A percentile compares a stretch with the other conserved stretches of the same genome.
phyloP scores from a whole-genome alignment of 805 yeast genomes.

The Komagataella kurtzmanii region DNA sequence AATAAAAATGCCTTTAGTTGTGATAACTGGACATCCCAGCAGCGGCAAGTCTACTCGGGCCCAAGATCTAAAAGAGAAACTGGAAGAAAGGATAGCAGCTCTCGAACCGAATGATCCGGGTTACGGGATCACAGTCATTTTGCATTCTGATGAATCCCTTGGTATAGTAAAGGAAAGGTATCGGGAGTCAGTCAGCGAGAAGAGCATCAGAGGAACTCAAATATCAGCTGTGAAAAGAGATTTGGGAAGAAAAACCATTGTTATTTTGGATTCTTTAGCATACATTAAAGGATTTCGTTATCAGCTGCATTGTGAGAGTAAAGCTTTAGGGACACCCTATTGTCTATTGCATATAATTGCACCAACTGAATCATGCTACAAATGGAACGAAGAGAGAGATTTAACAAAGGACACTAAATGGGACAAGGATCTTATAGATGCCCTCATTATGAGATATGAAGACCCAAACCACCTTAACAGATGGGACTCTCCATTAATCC shows the following conservation, averaged over 20 bases:
- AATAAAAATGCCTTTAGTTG: constrained; percentile 67
- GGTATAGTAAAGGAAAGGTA: constrained; percentile 63
- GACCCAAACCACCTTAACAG: constrained; percentile 79
- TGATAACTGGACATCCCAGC: constrained; percentile 76
- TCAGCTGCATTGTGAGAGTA: constrained; percentile 89
- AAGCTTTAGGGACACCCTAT: constrained; percentile 67
- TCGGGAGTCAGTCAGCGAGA: constrained; percentile 61
- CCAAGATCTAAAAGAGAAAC: constrained; percentile 28
- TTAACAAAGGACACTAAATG: constrained; percentile 26
- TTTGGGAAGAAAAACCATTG: constrained; percentile 53
- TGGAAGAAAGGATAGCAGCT: constrained; percentile 31
- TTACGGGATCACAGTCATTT: constrained; percentile 41
- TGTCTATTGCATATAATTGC: constrained; percentile 73
- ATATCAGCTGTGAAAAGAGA: constrained; percentile 84
- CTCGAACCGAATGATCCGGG: constrained; percentile 33
- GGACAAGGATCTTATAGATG: constrained; percentile 48
- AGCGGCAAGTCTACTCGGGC: constrained; percentile 80
- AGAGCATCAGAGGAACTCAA: constrained; percentile 70
- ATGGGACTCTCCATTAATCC: constrained; percentile 91
- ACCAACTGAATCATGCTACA: constrained; percentile 44
- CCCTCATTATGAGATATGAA: constrained; percentile 72
- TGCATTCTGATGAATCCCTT: constrained; percentile 67
- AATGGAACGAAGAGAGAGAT: constrained; percentile 37
- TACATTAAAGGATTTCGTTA: constrained; percentile 94
- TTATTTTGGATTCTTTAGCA: constrained; percentile 72